Conservation (phyloP, 176 grass and related monocot genomes). For the Triticum dicoccoides region DNA sequence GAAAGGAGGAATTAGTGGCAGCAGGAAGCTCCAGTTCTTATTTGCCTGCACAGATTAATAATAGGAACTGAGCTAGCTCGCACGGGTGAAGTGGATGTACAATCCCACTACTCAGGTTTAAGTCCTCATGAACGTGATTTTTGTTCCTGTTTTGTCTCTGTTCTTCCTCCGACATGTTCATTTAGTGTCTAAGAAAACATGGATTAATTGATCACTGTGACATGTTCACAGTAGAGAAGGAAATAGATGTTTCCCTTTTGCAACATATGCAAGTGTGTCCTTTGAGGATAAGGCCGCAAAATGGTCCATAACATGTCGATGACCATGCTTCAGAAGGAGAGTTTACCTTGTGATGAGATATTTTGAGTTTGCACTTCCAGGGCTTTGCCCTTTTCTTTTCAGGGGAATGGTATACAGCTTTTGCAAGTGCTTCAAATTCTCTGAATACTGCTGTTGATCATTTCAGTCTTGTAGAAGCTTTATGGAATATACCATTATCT, state of each 20-base stretch:
- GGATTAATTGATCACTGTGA: background rate
- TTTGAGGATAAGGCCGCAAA: background rate
- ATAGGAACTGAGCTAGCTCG: background rate
- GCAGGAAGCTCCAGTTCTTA: background rate
- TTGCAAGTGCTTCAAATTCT: conserved; percentile 6
- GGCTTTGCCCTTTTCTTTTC: background rate
- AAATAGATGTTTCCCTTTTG: background rate
- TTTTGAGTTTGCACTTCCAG: background rate
- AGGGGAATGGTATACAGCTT: background rate
- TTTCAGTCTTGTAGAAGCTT: conserved; percentile 27
- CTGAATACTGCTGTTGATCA: background rate
- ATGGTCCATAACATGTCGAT: background rate
- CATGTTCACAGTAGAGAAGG: background rate
- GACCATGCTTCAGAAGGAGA: background rate
- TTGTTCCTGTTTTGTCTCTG: background rate
- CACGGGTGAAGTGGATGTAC: background rate
- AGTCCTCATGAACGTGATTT: too few species aligned
- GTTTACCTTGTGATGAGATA: conserved; percentile 14
- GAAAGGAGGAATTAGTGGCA: background rate
- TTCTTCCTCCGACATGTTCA: background rate
- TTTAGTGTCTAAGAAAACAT: background rate
- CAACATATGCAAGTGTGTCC: background rate
- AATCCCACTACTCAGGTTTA: background rate
- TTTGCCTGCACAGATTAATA: background rate
- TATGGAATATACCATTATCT: background rate